Conservation (phyloP, 306 rosid genomes). For the Hippophae tibetana region DNA sequence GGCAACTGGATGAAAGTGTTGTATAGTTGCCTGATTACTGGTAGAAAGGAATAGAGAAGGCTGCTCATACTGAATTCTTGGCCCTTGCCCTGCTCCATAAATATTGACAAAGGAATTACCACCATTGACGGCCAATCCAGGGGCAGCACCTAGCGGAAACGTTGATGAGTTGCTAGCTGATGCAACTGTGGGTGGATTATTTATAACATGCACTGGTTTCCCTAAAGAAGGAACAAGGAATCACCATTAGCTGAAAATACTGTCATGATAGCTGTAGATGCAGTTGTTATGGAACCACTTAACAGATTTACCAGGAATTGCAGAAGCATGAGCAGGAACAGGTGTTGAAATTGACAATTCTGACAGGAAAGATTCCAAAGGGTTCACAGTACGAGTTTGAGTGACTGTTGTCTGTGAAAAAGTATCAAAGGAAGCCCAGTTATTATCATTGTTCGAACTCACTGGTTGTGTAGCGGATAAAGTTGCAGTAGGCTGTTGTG, state of each 20-base stretch:
- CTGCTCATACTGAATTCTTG: conserved; percentile 47
- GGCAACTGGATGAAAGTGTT: conserved; percentile 34
- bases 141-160: conserved; percentile 35
- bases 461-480: conserved; percentile 43
- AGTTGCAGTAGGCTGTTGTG: conserved; percentile 41
- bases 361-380: conserved; percentile 64
- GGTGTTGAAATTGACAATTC: conserved; percentile 57
- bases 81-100: conserved; percentile 50
- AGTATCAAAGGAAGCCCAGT: conserved; percentile 95
- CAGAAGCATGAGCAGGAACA: conserved; percentile 42
- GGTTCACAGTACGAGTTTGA: conserved; percentile 47
- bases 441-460: conserved; percentile 39
- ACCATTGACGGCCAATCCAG: conserved; percentile 33
- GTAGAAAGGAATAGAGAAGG: conserved; percentile 42
- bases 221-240: conserved; percentile 37
- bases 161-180: conserved; percentile 35
- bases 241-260: conserved; percentile 20
- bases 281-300: neutral
- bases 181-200: conserved; percentile 31
- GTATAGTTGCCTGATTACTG: conserved; percentile 36
- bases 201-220: conserved; percentile 25
- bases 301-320: conserved; percentile 22
- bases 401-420: conserved; percentile 37
- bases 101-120: conserved; percentile 16
- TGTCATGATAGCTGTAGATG: conserved; percentile 16